phyloP scores from a whole-genome alignment of 2,329 filamentous ascomycete species.

The Gyromitra esculenta region DNA sequence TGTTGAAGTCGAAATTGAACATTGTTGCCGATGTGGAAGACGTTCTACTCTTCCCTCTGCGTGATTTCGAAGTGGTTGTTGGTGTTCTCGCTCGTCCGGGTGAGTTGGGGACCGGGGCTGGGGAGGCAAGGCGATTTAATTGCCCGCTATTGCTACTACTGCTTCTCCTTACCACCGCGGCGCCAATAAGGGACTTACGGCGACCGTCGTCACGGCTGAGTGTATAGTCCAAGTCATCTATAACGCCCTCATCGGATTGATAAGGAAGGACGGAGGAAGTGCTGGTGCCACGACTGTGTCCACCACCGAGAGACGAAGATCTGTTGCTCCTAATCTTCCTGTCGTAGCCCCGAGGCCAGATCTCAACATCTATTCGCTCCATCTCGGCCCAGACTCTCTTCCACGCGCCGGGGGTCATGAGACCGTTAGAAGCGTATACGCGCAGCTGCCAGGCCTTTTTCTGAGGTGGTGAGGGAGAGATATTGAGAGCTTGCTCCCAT shows the following conservation, averaged over 20 bases:
- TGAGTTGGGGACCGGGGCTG: slow-evolving; percentile 11
- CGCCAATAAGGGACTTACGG: slow-evolving; percentile 32
- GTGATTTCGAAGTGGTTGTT: slow-evolving; percentile 20
- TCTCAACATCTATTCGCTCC: slow-evolving; percentile 96
- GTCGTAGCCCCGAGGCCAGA: slow-evolving; percentile 70
- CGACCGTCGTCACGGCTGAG: slow-evolving; percentile 2
- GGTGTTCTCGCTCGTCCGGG: slow-evolving; percentile 9
- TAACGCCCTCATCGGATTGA: neutral
- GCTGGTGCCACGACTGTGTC: slow-evolving; percentile 38
- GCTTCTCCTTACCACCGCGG: slow-evolving; percentile 13
- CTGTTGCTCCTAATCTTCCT: slow-evolving; percentile 51
- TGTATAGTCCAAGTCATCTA: neutral
- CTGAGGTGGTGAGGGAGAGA: slow-evolving; percentile 54
- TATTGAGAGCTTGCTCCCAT: slow-evolving; percentile 62
- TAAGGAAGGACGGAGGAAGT: slow-evolving; percentile 24
- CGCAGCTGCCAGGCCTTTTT: slow-evolving; percentile 78
- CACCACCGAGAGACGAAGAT: slow-evolving; percentile 9
- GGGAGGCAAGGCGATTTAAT: slow-evolving; percentile 3
- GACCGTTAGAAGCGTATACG: slow-evolving; percentile 91
- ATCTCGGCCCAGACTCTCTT: slow-evolving; percentile 94
- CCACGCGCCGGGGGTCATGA: slow-evolving; percentile 94
- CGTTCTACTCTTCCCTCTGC: slow-evolving; percentile 22
- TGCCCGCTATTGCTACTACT: slow-evolving; percentile 18
- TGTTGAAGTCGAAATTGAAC: slow-evolving; percentile 32
- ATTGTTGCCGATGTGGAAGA: neutral